Base-by-base conservation (phyloP, 2,329 filamentous ascomycete genomes). In the Dryadomyces sulphureus region DNA sequence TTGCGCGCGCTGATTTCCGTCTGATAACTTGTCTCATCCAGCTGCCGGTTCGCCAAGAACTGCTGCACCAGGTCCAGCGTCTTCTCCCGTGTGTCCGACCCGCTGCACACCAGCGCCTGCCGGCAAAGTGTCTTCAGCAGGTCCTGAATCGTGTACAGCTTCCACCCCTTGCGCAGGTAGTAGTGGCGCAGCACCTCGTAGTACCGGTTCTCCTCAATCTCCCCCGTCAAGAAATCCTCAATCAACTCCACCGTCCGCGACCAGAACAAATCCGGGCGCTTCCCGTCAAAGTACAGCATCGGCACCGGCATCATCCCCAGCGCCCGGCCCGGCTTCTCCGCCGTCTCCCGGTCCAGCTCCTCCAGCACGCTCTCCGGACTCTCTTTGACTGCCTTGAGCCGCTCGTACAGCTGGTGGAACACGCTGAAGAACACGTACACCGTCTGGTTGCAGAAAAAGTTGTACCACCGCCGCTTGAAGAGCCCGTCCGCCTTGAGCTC, bases 341-440 rank as follows among this genome's bases (percentile, higher is more conserved):
- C 72, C 58, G 78, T 81, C 39, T 86, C 78, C 19, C 86, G 81
- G 22, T 73, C 68, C 35, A 95, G 81, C 55, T 86, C 81, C 54
- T 79, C 75, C 41, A 76, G 70, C 9, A 93, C 89, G 39, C 80
- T 75, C 3, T 75, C 71, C 55, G 84, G 83, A 57, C 81, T 81
- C 48, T 81, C 72, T 66, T 96, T 96, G 61, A 96, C 78, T 50
- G 84, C 83, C 51, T 82, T 70, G 14, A 98, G 72, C 36, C 92
- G 80, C 56, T 80, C 77, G 64, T 94, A 96, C 5, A 98, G 69
- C n/a, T 83, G 84, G 58, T 94, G 79, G 60, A 98, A 92, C 50
- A 94, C 81, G 54, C 83, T 85, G 67, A 98, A 84, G 70, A 98
- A 96, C 63, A 92, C 89, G 59, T 88, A 94, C 49, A 98, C 81